Evolutionary conservation across 352 stramenopile genomes (phyloP), one percentile per base, ranked within the genome.

Genomic region (Pilasporangium apinafurcum): DNA sequence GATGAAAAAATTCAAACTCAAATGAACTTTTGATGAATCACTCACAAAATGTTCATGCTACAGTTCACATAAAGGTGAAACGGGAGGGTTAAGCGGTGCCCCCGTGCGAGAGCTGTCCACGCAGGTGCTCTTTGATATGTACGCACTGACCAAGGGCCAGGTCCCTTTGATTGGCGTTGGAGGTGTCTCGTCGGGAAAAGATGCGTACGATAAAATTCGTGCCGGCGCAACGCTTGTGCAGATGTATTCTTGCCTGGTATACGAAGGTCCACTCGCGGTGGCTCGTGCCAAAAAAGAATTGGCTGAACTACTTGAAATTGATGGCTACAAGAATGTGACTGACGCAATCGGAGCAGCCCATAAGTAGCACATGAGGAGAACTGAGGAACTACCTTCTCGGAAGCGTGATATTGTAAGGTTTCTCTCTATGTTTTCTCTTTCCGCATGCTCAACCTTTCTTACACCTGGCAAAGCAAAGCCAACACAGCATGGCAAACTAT

Each of bases 201-300:
- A 99, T 60, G 96, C 86, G 0, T 99, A 98, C 57, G 96, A 98
- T 30, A 99, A 99, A 75, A 95, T 99, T 38, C 83, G 82, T 24
- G 96, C 96, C 6, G 97, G 97, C 24, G 97, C 97, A 7, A 96
- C 77, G 30, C 73, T 97, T 10, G 92, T 98, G 44, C 86, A 98
- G 51, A 82, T 98, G 57, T 98, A 98, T 68, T 96, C 86, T 45
- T 91, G 86, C 24, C 50, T 98, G 8, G 89, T 96, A 24, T 98
- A 95, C 53, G 68, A 95, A 22, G 93, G 94, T 4, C 88, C 91
- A 12, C 56, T 90, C 20, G 72, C 92, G 8, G 79, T 97, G 9
- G 68, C 72, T 1, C 70, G 78, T 20, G 83, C 95, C 33, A 97
- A 97, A 61, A 69, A 87, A 28, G 87, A 97, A 48, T 56, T 98